Base-by-base conservation (phyloP, 2,329 filamentous ascomycete genomes). In the Ophiostoma himal-ulmi region DNA sequence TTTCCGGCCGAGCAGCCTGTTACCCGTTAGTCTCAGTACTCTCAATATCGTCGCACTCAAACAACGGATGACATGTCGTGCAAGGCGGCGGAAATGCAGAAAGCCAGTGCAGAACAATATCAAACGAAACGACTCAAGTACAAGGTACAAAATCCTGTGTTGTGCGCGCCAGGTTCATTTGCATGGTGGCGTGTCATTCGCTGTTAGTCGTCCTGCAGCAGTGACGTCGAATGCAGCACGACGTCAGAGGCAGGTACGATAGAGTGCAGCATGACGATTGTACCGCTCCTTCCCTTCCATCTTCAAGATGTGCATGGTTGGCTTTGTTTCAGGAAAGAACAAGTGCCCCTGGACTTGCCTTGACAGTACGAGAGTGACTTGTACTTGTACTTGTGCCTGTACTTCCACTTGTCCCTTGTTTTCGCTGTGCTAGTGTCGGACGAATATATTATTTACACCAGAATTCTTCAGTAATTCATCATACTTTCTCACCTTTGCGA, bases 231-330 rank as follows among this genome's bases (percentile, higher is more conserved):
- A n/a, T 48, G 44, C 44, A 57, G 52, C 52, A 57, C 52, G 52
- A 57, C n/a, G 52, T 57, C 52, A 57, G 52, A 57, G 52, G 52
- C 52, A 57, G 52, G 52, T 57, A 48, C 44, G 20, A 48, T 20
- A 20, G 44, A 48, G 44, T 20, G n/a, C 44, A 20, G 44, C 44
- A 20, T 48, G 5, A 10, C 37, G 20, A 8, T 13, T 39, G 44
- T n/a, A n/a, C n/a, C 17, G 20, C 44, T 48, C 44, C 44, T 48
- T 48, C 44, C 44, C 8, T 44, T 44, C 41, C 44, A 48, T 17
- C 11, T 3, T 8, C 41, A 48, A 48, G 44, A 48, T 20, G 44
- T 48, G 52, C 22, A 57, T 57, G 52, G 52, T 26, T 57, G 52
- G 20, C 17, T 8, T 26, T 57, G 52, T 57, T 57, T 57, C 52